Percentiles rank a stretch among this genome's conserved stretches.
Conservation (phyloP, 345 rosid genomes). For the Toxicodendron radicans region DNA sequence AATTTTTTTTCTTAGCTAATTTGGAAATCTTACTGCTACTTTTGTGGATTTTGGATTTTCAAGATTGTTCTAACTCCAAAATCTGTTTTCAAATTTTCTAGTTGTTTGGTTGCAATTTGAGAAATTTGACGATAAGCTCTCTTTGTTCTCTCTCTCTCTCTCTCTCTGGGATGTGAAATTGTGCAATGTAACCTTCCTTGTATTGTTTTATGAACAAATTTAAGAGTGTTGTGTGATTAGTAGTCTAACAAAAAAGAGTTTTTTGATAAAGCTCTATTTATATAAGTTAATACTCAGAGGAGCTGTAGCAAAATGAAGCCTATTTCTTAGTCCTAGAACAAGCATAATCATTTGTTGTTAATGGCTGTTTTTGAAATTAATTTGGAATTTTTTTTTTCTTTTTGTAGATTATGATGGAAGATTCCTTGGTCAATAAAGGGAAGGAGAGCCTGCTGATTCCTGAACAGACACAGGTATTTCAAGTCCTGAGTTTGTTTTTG, state of each 20-base stretch:
- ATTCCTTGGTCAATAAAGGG: slow-evolving; percentile 45
- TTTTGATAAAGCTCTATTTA: too few relatives aligned
- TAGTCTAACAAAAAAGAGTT: background rate
- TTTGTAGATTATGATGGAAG: slow-evolving; percentile 46
- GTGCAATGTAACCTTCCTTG: too few relatives aligned
- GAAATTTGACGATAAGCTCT: background rate
- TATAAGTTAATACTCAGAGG: too few relatives aligned
- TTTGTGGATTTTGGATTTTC: background rate
- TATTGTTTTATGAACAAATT: too few relatives aligned
- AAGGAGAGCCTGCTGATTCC: slow-evolving; percentile 68
- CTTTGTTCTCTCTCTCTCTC: too few relatives aligned
- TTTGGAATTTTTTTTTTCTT: background rate
- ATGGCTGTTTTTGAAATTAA: background rate
- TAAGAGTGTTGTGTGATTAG: background rate
- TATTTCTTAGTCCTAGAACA: background rate
- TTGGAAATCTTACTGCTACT: too few relatives aligned
- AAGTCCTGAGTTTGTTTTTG: background rate
- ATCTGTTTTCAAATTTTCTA: background rate
- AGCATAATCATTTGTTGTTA: too few relatives aligned
- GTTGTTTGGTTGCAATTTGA: background rate
- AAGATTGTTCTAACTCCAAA: background rate
- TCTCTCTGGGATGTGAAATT: too few relatives aligned
- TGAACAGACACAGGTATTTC: slow-evolving; percentile 40
- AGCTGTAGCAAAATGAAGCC: too few relatives aligned
- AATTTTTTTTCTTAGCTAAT: too few relatives aligned